These are phyloP conservation scores for Nepenthes alata DNA, from an alignment of 179 eudicot genomes.

Conservation along the genomic window DNA sequence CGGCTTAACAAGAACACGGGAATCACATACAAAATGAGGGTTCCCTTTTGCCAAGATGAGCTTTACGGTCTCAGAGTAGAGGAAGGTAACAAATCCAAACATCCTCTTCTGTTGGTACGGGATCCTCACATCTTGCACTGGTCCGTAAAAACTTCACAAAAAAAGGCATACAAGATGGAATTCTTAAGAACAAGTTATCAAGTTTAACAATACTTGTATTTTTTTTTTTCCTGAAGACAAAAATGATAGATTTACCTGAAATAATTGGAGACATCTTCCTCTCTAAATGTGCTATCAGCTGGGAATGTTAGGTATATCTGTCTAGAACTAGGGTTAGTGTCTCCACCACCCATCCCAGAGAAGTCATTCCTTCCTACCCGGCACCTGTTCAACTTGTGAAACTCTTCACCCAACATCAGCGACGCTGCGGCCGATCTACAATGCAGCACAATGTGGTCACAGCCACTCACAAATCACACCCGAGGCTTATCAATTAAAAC, in stretches of 20 bases:
- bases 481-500: neutral
- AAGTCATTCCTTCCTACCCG: conserved; percentile 51
- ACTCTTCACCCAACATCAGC: conserved; percentile 56
- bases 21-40: conserved; percentile 77
- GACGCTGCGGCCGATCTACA: conserved; percentile 61
- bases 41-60: conserved; percentile 74
- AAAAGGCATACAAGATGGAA: conserved; percentile 4
- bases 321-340: conserved; percentile 38
- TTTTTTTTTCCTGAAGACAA: neutral
- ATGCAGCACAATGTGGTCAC: conserved; percentile 1
- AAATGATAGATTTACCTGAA: conserved; percentile 35
- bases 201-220: neutral
- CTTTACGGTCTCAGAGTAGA: conserved; percentile 65
- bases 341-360: conserved; percentile 32
- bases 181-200: conserved; percentile 1
- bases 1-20: conserved; percentile 89
- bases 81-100: conserved; percentile 83
- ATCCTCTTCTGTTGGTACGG: conserved; percentile 84
- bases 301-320: conserved; percentile 88
- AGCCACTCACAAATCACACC: neutral
- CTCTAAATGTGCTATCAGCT: conserved; percentile 85
- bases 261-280: conserved; percentile 74
- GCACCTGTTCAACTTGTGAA: conserved; percentile 34
- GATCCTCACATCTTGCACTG: conserved; percentile 85
- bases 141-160: conserved; percentile 53